These are phyloP conservation scores for Rosa chinensis DNA, from an alignment of 306 rosid genomes.

Conservation along the genomic window DNA sequence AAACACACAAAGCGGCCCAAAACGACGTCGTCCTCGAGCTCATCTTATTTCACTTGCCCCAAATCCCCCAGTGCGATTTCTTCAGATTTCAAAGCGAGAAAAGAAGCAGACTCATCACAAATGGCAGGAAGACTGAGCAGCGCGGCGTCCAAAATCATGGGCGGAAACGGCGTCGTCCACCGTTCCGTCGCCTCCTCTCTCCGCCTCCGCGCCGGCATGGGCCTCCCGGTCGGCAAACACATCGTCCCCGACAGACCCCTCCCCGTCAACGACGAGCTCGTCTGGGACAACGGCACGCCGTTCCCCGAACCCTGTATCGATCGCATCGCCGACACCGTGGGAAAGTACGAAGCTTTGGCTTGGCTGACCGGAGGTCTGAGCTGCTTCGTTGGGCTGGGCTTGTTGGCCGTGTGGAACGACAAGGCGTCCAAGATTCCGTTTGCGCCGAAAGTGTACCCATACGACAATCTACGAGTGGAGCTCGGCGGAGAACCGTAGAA, in stretches of 20 bases:
- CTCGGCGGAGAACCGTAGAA: slow-evolving; percentile 85
- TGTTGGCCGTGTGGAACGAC: slow-evolving; percentile 84
- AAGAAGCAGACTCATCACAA: background rate
- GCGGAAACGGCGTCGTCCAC: slow-evolving; percentile 73
- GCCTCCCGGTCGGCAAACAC: slow-evolving; percentile 85
- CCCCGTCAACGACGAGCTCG: slow-evolving; percentile 69
- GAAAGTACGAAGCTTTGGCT: slow-evolving; percentile 96
- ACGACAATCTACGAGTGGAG: slow-evolving; percentile 86
- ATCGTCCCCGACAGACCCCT: slow-evolving; percentile 85
- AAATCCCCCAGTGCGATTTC: background rate
- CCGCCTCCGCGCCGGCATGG: slow-evolving; percentile 82
- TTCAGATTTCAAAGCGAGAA: background rate
- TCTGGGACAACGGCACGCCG: slow-evolving; percentile 91
- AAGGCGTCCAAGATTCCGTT: slow-evolving; percentile 86
- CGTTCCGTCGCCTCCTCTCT: slow-evolving; percentile 78
- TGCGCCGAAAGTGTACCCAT: slow-evolving; percentile 89
- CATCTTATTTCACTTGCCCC: background rate
- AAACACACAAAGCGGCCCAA: too few species aligned
- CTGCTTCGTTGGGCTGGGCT: slow-evolving; percentile 66
- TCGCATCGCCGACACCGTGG: slow-evolving; percentile 94
- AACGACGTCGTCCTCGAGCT: background rate
- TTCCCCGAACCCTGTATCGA: slow-evolving; percentile 96
- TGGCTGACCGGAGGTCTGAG: slow-evolving; percentile 95
- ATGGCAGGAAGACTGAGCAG: slow-evolving; percentile 76
- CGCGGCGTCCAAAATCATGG: slow-evolving; percentile 72